Base-by-base conservation (phyloP, 176 grass and related monocot species). In the Musa schizocarpa region DNA sequence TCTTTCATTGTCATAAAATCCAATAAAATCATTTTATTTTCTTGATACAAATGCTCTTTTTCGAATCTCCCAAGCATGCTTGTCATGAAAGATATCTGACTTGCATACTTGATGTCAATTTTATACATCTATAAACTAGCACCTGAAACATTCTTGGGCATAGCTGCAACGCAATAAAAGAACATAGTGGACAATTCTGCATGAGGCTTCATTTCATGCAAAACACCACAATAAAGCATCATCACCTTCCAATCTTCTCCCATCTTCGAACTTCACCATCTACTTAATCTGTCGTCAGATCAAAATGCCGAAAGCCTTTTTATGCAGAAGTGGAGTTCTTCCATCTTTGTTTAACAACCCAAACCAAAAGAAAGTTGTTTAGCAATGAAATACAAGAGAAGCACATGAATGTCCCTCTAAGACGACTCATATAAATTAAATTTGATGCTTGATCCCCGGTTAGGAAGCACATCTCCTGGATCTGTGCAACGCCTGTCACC, bases 391-490 rank as follows among this genome's bases (percentile, higher is more conserved):
- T 23, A 74, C 20, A 55, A 26, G 52, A 19, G 25, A 69, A 54
- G 71, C 54, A 52, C n/a, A 29, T 54, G 54, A 51, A 21, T 24
- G 11, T 6, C 50, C 11, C 21, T 11, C 23, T 53, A 17, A 17
- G 43, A 29, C 27, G 27, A 29, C 27, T 48, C 26, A 71, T 55
- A 25, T 74, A 74, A 55, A 11, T 70, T 51, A 70, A 70, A 20
- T 74, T 74, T 51, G 71, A 54, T 74, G 8, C 71, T 56, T 74
- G 71, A 74, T 74, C 71, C 71, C 51, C 27, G 71, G 52, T 56
- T 74, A 74, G 29, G 52, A 74, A 74, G 71, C 71, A 74, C 52
- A 74, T 56, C 22, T 13, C 71, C 52, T 74, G 26, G 55, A 74
- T 55, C 53, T 22, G 53, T 29, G 71, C 71, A 55, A 27, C 19